Percentiles rank a stretch among this genome's conserved stretches.
phyloP scores from a whole-genome alignment of 176 grass and related monocot genomes.

The Juncus inflexus region DNA sequence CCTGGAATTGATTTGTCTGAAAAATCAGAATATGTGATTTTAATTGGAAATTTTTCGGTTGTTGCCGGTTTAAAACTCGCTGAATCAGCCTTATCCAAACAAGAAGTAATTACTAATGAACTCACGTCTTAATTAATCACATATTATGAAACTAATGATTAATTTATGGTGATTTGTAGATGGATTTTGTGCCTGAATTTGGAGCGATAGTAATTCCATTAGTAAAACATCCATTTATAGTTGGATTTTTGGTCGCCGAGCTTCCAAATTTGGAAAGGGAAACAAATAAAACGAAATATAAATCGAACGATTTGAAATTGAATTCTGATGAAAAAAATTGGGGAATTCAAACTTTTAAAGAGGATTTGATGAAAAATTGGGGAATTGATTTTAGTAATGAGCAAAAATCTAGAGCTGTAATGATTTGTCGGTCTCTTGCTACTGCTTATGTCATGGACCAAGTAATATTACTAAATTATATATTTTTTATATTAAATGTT shows the following conservation, averaged over 20 bases:
- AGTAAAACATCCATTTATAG: slow-evolving; percentile 86
- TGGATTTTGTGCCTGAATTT: slow-evolving; percentile 52
- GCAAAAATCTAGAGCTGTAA: slow-evolving; percentile 52
- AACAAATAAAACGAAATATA: slow-evolving; percentile 12
- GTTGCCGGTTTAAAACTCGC: slow-evolving; percentile 49
- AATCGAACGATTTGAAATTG: slow-evolving; percentile 23
- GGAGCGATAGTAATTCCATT: slow-evolving; percentile 63
- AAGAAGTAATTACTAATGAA: slow-evolving; percentile 32
- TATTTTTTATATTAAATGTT: not conserved
- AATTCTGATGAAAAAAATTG: slow-evolving; percentile 28
- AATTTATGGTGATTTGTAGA: slow-evolving; percentile 29
- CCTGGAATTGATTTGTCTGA: slow-evolving; percentile 43
- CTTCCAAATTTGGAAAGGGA: slow-evolving; percentile 45
- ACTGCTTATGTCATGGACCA: slow-evolving; percentile 91
- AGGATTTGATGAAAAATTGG: slow-evolving; percentile 41
- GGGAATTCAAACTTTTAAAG: slow-evolving; percentile 43
- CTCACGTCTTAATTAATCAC: not conserved
- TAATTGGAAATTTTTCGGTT: slow-evolving; percentile 62
- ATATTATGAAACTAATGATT: too few species aligned
- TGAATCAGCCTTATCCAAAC: slow-evolving; percentile 52
- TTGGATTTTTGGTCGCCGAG: slow-evolving; percentile 81
- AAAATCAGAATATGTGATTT: slow-evolving; percentile 33
- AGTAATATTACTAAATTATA: slow-evolving; percentile 32
- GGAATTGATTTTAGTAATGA: slow-evolving; percentile 32
- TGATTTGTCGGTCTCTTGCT: slow-evolving; percentile 65